Percentiles rank a stretch among this genome's conserved stretches.
These are phyloP conservation scores for Gorgonomyces haynaldii DNA, from an alignment of 192 early-diverging fungal genomes.

Conservation along the genomic window DNA sequence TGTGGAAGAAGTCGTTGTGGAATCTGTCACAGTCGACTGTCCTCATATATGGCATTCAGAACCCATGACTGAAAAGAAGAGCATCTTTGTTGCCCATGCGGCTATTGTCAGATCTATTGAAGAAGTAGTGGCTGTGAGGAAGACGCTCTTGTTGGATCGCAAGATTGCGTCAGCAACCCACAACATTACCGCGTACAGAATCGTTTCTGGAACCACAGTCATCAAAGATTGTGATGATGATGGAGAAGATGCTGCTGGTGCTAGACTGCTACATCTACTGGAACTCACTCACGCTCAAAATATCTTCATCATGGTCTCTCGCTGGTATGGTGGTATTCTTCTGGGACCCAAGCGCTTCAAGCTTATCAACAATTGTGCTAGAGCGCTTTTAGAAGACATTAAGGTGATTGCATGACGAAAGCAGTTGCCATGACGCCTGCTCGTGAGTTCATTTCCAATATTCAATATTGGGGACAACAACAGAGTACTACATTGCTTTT, in stretches of 20 bases:
- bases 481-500: neutral
- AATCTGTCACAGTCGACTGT: neutral
- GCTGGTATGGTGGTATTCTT: constrained; percentile 85
- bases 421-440: neutral
- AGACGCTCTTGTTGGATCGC: constrained; percentile 49
- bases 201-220: too few species aligned
- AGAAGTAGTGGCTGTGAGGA: constrained; percentile 42
- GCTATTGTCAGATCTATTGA: constrained; percentile 37
- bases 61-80: constrained; percentile 65
- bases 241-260: constrained; percentile 76
- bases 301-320: constrained; percentile 67
- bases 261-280: constrained; percentile 56
- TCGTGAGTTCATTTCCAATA: neutral
- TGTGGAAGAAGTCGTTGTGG: neutral
- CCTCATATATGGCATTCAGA: constrained; percentile 13
- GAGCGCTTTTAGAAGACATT: too few species aligned
- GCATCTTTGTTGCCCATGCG: constrained; percentile 72
- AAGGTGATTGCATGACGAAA: too few species aligned
- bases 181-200: constrained; percentile 80
- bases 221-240: constrained; percentile 58
- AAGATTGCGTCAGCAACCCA: constrained; percentile 76
- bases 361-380: constrained; percentile 79
- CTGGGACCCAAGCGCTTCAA: constrained; percentile 82
- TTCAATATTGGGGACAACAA: neutral
- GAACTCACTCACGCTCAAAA: constrained; percentile 59